phyloP scores from a whole-genome alignment of 176 grass and related monocot species.

The Dactylis glomerata region DNA sequence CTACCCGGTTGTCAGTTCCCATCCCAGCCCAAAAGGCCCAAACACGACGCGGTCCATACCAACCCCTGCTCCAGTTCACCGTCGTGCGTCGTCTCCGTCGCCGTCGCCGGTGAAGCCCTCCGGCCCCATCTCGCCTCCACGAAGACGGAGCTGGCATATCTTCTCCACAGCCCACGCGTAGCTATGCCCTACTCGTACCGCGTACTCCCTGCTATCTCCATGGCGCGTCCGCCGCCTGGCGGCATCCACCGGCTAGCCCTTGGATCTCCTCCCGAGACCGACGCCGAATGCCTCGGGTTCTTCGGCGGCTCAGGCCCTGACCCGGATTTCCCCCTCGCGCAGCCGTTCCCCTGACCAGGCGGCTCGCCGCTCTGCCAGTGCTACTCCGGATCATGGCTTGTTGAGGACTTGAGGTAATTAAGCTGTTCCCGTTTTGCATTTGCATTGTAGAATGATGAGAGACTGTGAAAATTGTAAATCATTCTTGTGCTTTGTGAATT shows the following conservation, averaged over 20 bases:
- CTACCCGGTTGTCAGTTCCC: not conserved
- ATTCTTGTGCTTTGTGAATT: not conserved
- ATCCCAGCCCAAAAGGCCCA: not conserved
- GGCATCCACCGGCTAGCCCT: not conserved
- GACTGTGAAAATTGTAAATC: not conserved
- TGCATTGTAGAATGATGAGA: not conserved
- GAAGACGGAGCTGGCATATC: not conserved
- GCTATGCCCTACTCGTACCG: not conserved
- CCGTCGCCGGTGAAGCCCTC: not conserved
- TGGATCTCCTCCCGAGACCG: not conserved
- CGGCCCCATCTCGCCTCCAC: not conserved
- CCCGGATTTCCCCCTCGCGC: too few species aligned
- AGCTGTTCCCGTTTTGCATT: not conserved
- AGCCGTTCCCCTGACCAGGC: not conserved
- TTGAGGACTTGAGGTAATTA: not conserved
- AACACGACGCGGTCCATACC: not conserved
- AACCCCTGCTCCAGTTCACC: not conserved
- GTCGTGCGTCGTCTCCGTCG: not conserved
- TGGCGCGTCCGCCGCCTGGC: not conserved
- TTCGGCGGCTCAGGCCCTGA: not conserved
- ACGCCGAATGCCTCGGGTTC: not conserved
- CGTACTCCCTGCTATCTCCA: not conserved
- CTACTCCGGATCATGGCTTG: not conserved
- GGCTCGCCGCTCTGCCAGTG: not conserved
- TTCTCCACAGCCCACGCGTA: not conserved